Base-by-base conservation (phyloP, 306 rosid genomes). In the Aeschynomene evenia region DNA sequence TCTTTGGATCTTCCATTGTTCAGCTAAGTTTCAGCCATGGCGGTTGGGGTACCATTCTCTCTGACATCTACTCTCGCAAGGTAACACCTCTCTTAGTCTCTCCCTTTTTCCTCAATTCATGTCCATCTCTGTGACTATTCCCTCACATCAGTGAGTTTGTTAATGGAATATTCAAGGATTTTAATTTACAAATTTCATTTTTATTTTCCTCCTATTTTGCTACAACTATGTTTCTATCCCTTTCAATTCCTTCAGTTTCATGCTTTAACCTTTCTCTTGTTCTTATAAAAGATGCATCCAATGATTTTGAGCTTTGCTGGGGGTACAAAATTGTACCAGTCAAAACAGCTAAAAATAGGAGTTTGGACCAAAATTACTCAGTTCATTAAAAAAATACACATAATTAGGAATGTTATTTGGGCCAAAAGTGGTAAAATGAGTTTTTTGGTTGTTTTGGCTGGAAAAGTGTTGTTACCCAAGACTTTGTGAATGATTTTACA, bases 1-100 rank as follows among this genome's bases (percentile, higher is more conserved):
- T 94, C 15, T 94, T 94, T 7, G 97, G 99, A 68, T 94, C 99
- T 26, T 94, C 97, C 82, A 89, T 94, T 10, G 97, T 91, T 7
- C 99, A 94, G 71, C 77, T 94, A 2, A 78, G 96, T 86, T 89
- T 73, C 85, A 42, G 89, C 70, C 79, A 84, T 78, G 86, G 89
- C 46, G 97, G 99, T 63, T 94, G 99, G 99, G 99, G 92, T 19
- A 53, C 97, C 34, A 76, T 74, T 67, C 99, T 94, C 45, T 67
- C 96, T 15, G 95, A 91, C 76, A 76, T 94, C 64, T 94, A 88
- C 77, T 78, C 96, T 64, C 99, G 97, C 37, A 88, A 89, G 82
- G 98, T 89, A 82, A 9, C 9, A 7, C 43, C 13, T n/a, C 61
- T 36, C 40, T 55, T 4, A 2, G 3, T 43, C 1, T 1, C 5